phyloP scores from a whole-genome alignment of 305 asterid genomes.

The Euphrasia arctica region DNA sequence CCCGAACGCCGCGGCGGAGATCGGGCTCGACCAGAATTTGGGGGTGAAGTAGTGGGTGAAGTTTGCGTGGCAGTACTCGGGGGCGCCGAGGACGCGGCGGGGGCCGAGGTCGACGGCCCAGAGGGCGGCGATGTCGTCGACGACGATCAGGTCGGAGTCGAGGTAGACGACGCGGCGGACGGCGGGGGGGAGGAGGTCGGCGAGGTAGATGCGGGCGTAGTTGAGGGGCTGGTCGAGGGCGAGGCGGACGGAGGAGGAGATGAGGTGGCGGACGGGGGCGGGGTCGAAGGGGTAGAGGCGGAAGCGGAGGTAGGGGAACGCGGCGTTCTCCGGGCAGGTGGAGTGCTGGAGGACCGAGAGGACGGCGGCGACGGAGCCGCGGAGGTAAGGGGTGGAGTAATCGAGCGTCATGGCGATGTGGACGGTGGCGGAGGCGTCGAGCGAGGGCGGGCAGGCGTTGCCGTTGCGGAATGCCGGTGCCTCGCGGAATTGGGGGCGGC shows the following conservation, averaged over 20 bases:
- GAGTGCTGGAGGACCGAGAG: slow-evolving; percentile 86
- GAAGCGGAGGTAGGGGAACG: slow-evolving; percentile 71
- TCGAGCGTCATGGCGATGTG: slow-evolving; percentile 89
- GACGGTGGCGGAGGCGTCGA: slow-evolving; percentile 36
- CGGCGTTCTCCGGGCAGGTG: slow-evolving; percentile 73
- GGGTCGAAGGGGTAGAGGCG: slow-evolving; percentile 66
- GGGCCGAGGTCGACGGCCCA: slow-evolving; percentile 51
- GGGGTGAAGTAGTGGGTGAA: slow-evolving; percentile 66
- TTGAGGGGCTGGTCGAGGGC: slow-evolving; percentile 91
- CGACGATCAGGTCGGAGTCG: slow-evolving; percentile 79
- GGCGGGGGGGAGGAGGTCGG: slow-evolving; percentile 55
- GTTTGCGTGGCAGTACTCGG: slow-evolving; percentile 74
- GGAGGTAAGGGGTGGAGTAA: slow-evolving; percentile 80
- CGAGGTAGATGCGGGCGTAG: slow-evolving; percentile 82
- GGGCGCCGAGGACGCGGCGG: slow-evolving; percentile 64
- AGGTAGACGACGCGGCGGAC: slow-evolving; percentile 66
- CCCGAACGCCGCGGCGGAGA: slow-evolving; percentile 36
- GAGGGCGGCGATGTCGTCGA: slow-evolving; percentile 65
- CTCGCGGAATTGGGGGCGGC: slow-evolving; percentile 57
- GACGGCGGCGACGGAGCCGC: slow-evolving; percentile 82
- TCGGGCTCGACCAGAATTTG: slow-evolving; percentile 56
- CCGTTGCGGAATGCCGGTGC: slow-evolving; percentile 94
- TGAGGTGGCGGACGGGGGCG: slow-evolving; percentile 52
- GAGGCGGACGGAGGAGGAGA: slow-evolving; percentile 78
- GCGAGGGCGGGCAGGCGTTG: slow-evolving; percentile 40